Base-by-base conservation (phyloP, 768 basidiomycete genomes). In the Russula sp. region DNA sequence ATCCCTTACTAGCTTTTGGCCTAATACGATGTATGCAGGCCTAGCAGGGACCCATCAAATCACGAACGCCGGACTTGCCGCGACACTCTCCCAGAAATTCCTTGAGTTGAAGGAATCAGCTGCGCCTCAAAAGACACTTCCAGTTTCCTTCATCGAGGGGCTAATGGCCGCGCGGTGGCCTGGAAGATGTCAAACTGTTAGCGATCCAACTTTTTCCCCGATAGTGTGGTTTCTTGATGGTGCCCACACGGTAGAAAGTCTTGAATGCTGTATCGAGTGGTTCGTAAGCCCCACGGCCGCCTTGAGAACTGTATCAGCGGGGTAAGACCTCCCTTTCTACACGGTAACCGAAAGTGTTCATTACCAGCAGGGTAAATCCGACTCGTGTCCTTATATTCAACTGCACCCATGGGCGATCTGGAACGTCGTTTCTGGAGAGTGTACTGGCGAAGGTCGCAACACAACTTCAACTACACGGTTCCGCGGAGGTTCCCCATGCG, bases 151-250 rank as follows among this genome's bases (percentile, higher is more conserved):
- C 65, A 71, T 85, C 38, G 70, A 76, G 22, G 94, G 89, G 3
- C 78, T 98, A 24, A 75, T 83, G 69, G 75, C 79, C 22, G 81
- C 94, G 4, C 83, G 79, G 64, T 99, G 97, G 96, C 95, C 97
- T 11, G 97, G 96, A 14, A 84, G 97, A 51, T 99, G 97, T 73
- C 97, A 99, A 76, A 83, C 82, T 10, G 84, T 96, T 14, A 54
- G 62, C 11, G 94, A 95, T 71, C 86, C 86, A 1, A 72, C 68
- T 18, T 72, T 82, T 44, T 56, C 75, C 1, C 71, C 74, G 18
- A 79, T 83, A 8, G 89, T 83, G 3, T 98, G 97, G 97, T 92
- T 87, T 74, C 77, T 99, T 14, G 97, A 98, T 72, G 97, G 97
- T 0, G 95, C 97, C 13, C 97, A 99, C 74, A 99, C 97, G 0